These are phyloP conservation scores for Lippia alba DNA, from an alignment of 305 asterid species.

Conservation along the genomic window DNA sequence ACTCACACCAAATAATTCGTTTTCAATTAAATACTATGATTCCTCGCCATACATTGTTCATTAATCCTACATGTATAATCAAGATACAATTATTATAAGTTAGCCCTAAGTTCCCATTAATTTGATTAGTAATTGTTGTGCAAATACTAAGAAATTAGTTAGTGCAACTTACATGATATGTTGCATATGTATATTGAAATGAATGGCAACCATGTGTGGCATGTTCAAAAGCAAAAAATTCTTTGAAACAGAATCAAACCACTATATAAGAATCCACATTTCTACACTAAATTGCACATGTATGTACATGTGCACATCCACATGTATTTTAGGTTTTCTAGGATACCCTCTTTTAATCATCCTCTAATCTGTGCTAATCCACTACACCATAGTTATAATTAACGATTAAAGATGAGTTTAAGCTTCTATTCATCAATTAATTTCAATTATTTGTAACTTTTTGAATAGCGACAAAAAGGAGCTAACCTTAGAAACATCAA, in stretches of 20 bases:
- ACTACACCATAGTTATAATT: too few relatives aligned
- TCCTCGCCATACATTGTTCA: background rate
- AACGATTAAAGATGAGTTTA: too few relatives aligned
- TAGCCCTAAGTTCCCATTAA: too few relatives aligned
- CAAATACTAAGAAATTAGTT: background rate
- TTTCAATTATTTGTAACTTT: background rate
- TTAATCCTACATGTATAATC: background rate
- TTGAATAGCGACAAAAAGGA: background rate
- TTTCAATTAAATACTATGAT: too few relatives aligned
- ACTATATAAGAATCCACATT: conserved; percentile 21
- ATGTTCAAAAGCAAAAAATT: conserved; percentile 29
- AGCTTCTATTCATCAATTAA: background rate
- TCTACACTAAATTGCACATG: conserved; percentile 38
- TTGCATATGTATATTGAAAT: background rate
- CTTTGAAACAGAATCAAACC: conserved; percentile 6
- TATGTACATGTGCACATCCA: conserved; percentile 40
- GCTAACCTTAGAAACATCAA: background rate
- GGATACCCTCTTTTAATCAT: conserved; percentile 5
- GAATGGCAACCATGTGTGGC: conserved; percentile 41
- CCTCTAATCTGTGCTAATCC: background rate
- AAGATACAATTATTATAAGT: background rate
- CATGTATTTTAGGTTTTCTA: conserved; percentile 24
- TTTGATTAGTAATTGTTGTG: too few relatives aligned
- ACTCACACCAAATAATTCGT: too few relatives aligned
- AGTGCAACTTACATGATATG: background rate